phyloP scores from a whole-genome alignment of 1,284 basidiomycete genomes.

The Pseudozyma sp. region DNA sequence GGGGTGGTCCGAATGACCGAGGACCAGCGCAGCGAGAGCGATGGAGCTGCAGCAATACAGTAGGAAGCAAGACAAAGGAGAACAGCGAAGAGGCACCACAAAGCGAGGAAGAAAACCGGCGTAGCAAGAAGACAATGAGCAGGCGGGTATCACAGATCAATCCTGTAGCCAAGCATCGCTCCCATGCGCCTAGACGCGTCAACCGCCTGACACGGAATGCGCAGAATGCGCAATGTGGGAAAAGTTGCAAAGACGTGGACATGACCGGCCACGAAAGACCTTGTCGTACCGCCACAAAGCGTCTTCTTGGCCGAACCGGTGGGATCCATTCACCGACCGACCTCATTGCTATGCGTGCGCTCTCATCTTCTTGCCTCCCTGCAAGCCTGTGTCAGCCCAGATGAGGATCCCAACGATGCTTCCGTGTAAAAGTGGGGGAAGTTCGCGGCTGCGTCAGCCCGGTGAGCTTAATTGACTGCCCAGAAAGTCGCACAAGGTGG shows the following conservation, averaged over 20 bases:
- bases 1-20: neutral
- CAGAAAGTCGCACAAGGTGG: neutral
- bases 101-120: conserved; percentile 1
- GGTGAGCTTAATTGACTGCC: neutral
- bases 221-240: conserved; percentile 3
- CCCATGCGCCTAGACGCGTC: conserved; percentile 18
- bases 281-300: conserved; percentile 8
- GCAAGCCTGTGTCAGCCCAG: neutral
- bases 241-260: conserved; percentile 16
- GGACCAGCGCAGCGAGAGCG: neutral
- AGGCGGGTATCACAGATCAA: neutral
- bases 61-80: neutral
- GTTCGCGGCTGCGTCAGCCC: conserved; percentile 1
- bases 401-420: too few relatives aligned
- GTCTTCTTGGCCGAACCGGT: conserved; percentile 8
- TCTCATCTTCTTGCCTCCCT: neutral
- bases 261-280: conserved; percentile 21
- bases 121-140: neutral
- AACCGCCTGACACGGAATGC: conserved; percentile 21
- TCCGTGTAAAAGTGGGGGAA: too few relatives aligned
- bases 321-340: conserved; percentile 16
- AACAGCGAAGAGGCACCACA: neutral
- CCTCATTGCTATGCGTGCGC: conserved; percentile 4
- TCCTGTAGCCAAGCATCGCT: conserved; percentile 23
- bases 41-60: neutral